A percentile compares a stretch with the other conserved stretches of the same genome.
Evolutionary conservation across 768 basidiomycete species (phyloP).

Genomic region (Kwoniella europaea): DNA sequence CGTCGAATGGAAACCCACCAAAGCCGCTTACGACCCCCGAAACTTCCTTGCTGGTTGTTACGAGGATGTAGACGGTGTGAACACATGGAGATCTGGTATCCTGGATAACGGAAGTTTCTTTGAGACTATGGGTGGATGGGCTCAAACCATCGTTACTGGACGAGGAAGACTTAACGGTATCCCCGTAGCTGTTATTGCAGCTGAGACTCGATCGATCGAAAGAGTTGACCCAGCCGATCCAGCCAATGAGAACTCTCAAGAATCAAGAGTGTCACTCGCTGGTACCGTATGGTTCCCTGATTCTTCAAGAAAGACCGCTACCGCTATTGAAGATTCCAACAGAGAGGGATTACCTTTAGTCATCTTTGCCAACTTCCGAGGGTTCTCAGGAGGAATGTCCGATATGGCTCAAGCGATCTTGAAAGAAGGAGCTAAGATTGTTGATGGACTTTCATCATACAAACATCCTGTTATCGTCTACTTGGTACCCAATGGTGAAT

Average conservation of each 20-base stretch:
- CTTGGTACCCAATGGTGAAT: slow-evolving; percentile 96
- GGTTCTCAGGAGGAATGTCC: slow-evolving; percentile 87
- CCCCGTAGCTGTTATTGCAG: slow-evolving; percentile 96
- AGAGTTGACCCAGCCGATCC: slow-evolving; percentile 96
- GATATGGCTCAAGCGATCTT: slow-evolving; percentile 83
- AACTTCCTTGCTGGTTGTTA: slow-evolving; percentile 96
- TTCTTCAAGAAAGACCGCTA: slow-evolving; percentile 98
- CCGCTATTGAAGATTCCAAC: slow-evolving; percentile 98
- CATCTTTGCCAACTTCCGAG: slow-evolving; percentile 99
- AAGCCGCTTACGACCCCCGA: slow-evolving; percentile 89
- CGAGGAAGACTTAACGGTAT: slow-evolving; percentile 95
- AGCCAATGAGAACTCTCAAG: slow-evolving; percentile 93
- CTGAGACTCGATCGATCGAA: slow-evolving; percentile 86
- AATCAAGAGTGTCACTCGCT: slow-evolving; percentile 99
- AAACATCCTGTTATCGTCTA: slow-evolving; percentile 98
- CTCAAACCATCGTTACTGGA: slow-evolving; percentile 96
- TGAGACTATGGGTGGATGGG: slow-evolving; percentile 98
- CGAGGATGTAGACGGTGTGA: slow-evolving; percentile 70
- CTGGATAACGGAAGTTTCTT: slow-evolving; percentile 98
- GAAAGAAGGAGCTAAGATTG: slow-evolving; percentile 97
- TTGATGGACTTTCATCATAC: slow-evolving; percentile 95
- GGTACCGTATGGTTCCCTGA: slow-evolving; percentile 98
- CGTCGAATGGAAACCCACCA: slow-evolving; percentile 86
- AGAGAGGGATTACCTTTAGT: slow-evolving; percentile 95
- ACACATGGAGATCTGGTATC: slow-evolving; percentile 83